Percentiles rank a stretch among this genome's conserved stretches.
These are phyloP conservation scores for Imleria badia DNA, from an alignment of 768 basidiomycete species.

Conservation along the genomic window DNA sequence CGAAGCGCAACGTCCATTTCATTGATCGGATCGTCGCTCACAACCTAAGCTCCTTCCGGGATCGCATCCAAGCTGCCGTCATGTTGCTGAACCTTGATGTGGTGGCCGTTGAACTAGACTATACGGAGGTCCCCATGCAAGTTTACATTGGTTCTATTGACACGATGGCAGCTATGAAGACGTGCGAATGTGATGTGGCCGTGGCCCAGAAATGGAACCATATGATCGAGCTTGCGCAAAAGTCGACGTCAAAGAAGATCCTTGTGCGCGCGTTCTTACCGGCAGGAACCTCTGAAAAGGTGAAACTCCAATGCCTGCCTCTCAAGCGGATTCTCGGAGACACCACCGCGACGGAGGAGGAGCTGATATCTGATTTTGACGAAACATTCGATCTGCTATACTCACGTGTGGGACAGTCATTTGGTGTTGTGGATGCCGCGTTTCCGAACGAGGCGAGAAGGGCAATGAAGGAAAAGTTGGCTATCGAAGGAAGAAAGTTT, in stretches of 20 bases:
- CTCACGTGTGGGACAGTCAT: slow-evolving; percentile 18
- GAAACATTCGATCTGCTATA: slow-evolving; percentile 28
- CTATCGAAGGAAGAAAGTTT: not conserved
- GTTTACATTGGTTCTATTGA: slow-evolving; percentile 17
- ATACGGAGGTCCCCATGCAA: slow-evolving; percentile 18
- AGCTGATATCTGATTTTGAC: slow-evolving; percentile 14
- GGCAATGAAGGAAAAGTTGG: slow-evolving; percentile 11
- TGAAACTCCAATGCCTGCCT: slow-evolving; percentile 27
- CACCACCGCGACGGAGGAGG: slow-evolving; percentile 9
- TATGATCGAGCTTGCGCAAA: slow-evolving; percentile 29
- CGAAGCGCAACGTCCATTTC: slow-evolving; percentile 24
- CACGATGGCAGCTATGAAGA: slow-evolving; percentile 5
- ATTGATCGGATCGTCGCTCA: slow-evolving; percentile 24
- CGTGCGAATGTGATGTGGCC: slow-evolving; percentile 24
- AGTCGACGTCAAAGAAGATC: slow-evolving; percentile 18
- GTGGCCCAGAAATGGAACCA: slow-evolving; percentile 26
- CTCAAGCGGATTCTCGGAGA: slow-evolving; percentile 18
- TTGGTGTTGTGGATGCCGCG: slow-evolving; percentile 21
- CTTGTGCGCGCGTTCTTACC: slow-evolving; percentile 32
- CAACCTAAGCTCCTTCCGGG: slow-evolving; percentile 14
- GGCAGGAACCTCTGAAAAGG: slow-evolving; percentile 22
- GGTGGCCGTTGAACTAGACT: slow-evolving; percentile 29
- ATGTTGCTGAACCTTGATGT: slow-evolving; percentile 1
- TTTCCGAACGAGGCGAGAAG: slow-evolving; percentile 22
- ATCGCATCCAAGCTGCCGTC: slow-evolving; percentile 16